A percentile compares a stretch with the other conserved stretches of the same genome.
Conservation (phyloP, 1,139 yeast genomes). For the Pneumocystis jirovecii region DNA sequence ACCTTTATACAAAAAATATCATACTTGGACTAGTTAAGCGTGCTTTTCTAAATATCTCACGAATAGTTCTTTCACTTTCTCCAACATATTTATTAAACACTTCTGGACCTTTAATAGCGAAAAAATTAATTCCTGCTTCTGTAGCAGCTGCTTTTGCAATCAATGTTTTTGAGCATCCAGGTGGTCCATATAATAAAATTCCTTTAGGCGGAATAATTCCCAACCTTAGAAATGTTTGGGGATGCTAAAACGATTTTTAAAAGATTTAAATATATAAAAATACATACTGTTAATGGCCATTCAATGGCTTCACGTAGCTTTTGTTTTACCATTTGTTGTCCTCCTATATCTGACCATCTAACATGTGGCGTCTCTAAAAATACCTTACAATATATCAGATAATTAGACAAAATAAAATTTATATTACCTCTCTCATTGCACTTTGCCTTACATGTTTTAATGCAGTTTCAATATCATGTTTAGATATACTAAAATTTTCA, state of each 20-base stretch:
- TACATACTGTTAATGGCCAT: constrained; percentile 48
- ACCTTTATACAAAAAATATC: constrained; percentile 88
- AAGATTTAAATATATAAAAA: background rate
- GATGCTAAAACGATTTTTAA: constrained; percentile 28
- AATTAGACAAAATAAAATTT: background rate
- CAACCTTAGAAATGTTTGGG: constrained; percentile 54
- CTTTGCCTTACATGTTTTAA: constrained; percentile 73
- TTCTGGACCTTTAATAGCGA: constrained; percentile 92
- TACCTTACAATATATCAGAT: constrained; percentile 1
- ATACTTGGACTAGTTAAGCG: constrained; percentile 91
- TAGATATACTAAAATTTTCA: constrained; percentile 27
- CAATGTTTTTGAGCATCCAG: constrained; percentile 94
- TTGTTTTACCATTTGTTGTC: constrained; percentile 67
- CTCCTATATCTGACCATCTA: constrained; percentile 90
- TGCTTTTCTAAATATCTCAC: constrained; percentile 88
- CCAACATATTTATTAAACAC: constrained; percentile 92
- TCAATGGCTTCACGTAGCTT: constrained; percentile 82
- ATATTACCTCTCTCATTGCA: constrained; percentile 78
- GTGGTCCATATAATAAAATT: constrained; percentile 78
- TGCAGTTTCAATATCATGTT: constrained; percentile 50
- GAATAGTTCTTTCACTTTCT: constrained; percentile 86
- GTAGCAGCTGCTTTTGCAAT: constrained; percentile 89
- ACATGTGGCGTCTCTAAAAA: constrained; percentile 89
- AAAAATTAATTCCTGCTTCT: constrained; percentile 86
- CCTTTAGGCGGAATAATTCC: constrained; percentile 92